Percentiles rank a stretch among this genome's conserved stretches.
These are phyloP conservation scores for Chlamydomonas asymmetrica DNA, from an alignment of 139 green algal genomes.

Conservation along the genomic window DNA sequence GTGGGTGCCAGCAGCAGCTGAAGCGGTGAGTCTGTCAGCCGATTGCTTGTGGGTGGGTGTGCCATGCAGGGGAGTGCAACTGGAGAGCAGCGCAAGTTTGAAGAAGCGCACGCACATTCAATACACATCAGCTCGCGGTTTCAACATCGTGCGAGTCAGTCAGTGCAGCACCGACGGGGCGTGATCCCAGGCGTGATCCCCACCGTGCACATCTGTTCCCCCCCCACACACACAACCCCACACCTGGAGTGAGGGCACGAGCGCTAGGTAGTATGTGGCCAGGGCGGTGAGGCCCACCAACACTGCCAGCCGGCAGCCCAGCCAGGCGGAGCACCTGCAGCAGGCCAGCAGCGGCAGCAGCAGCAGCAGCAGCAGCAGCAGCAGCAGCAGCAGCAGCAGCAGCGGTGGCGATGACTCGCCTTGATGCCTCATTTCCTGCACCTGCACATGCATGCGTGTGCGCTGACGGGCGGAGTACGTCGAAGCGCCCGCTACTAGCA, in stretches of 20 bases:
- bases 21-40: too few species aligned
- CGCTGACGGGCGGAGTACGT: too few species aligned
- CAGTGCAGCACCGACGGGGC: too few species aligned
- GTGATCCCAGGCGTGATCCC: neutral
- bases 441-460: too few species aligned
- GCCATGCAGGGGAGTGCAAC: neutral
- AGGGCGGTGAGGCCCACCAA: slow-evolving; percentile 5
- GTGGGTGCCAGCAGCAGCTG: too few species aligned
- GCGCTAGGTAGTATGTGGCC: slow-evolving; percentile 2
- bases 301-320: slow-evolving; percentile 16
- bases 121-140: neutral
- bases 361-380: too few species aligned
- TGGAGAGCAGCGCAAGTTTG: neutral
- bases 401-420: too few species aligned
- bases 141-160: neutral
- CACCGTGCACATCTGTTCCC: neutral
- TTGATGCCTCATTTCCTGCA: too few species aligned
- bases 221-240: neutral
- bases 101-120: neutral
- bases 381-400: too few species aligned
- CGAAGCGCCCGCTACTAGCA: too few species aligned
- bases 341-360: too few species aligned
- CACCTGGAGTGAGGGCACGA: slow-evolving; percentile 7
- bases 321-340: slow-evolving; percentile 21
- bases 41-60: too few species aligned